phyloP scores from a whole-genome alignment of 305 asterid genomes.

The Solanum hybrid region DNA sequence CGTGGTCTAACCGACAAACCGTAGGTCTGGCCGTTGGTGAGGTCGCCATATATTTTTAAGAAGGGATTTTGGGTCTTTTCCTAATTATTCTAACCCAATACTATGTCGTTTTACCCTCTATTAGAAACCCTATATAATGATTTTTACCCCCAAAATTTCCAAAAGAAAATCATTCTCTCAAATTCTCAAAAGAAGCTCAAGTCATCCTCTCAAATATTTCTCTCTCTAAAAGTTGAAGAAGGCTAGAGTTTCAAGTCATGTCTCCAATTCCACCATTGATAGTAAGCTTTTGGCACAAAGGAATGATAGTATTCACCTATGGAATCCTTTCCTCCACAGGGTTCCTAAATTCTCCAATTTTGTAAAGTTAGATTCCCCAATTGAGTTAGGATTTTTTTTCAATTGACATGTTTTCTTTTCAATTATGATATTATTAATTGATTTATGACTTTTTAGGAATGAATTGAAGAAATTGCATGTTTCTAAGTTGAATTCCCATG shows the following conservation, averaged over 20 bases:
- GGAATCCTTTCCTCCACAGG: not conserved
- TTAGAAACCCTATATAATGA: too few relatives aligned
- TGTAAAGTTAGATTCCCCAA: not conserved
- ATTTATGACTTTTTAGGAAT: not conserved
- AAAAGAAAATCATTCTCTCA: not conserved
- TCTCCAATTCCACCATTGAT: not conserved
- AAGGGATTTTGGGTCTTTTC: too few relatives aligned
- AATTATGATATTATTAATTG: not conserved
- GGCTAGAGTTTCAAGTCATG: not conserved
- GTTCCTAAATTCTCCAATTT: not conserved
- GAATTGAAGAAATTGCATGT: not conserved
- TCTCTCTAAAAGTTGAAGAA: not conserved
- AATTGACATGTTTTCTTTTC: not conserved
- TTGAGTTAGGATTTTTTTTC: not conserved
- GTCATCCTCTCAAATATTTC: not conserved
- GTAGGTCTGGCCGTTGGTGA: not conserved
- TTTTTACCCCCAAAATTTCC: not conserved
- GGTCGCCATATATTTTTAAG: not conserved
- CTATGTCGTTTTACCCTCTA: too few relatives aligned
- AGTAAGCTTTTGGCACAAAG: not conserved
- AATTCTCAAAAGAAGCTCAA: not conserved
- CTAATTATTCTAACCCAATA: too few relatives aligned
- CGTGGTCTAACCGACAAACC: not conserved
- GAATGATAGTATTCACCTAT: not conserved
- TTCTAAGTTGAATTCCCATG: not conserved